A percentile compares a stretch with the other conserved stretches of the same genome.
phyloP scores from a whole-genome alignment of 2,329 filamentous ascomycete genomes.

The Xylariaceae sp. region DNA sequence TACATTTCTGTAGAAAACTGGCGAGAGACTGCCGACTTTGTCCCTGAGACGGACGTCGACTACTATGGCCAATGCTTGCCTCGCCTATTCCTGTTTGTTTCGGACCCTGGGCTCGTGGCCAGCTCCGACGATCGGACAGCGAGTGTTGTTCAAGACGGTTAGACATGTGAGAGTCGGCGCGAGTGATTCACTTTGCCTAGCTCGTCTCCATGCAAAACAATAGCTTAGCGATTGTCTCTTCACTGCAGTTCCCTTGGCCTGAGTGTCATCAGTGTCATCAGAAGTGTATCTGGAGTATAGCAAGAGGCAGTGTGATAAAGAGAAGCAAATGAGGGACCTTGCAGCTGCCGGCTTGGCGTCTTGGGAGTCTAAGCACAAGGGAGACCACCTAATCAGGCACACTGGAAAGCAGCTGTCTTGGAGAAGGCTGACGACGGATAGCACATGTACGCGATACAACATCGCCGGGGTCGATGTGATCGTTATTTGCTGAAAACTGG shows the following conservation, averaged over 20 bases:
- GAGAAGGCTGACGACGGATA: constrained; percentile 1
- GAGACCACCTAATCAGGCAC: constrained; percentile 1
- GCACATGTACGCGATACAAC: constrained; percentile 5
- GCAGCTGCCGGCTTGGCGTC: constrained; percentile 12
- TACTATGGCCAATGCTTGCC: background rate
- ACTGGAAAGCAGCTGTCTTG: constrained; percentile 1
- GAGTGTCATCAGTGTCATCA: background rate
- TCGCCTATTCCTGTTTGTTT: background rate
- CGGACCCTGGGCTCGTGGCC: background rate
- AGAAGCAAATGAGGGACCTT: constrained; percentile 11
- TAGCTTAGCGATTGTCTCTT: background rate
- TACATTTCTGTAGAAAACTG: constrained; percentile 2
- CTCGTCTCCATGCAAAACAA: background rate
- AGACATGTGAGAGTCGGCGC: background rate
- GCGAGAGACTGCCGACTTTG: background rate
- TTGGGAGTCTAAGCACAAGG: background rate
- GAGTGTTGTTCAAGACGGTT: background rate
- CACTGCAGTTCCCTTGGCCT: background rate
- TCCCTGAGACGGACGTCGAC: constrained; percentile 1
- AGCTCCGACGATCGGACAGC: background rate
- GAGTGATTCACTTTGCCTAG: too few species aligned
- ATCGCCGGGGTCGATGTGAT: background rate
- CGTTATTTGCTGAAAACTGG: background rate
- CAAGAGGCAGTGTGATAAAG: background rate
- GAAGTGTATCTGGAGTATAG: background rate